Base-by-base conservation (phyloP, 306 rosid genomes). In the Nissolia schottii region DNA sequence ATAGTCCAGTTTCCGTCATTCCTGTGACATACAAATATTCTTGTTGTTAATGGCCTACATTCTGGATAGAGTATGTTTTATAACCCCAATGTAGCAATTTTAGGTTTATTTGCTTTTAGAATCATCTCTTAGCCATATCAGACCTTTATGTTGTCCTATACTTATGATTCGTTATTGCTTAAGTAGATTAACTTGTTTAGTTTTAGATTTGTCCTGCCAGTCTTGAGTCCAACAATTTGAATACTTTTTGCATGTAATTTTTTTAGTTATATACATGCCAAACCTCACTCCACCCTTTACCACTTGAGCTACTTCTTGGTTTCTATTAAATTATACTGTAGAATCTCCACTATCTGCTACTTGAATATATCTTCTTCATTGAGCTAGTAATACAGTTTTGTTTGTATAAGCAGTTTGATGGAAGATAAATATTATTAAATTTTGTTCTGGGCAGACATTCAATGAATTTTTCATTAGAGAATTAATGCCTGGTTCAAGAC, bases 381-480 rank as follows among this genome's bases (percentile, higher is more conserved):
- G 54, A 62, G 73, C 64, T 73, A 37, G 64, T 56, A 25, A n/a
- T 29, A 13, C n/a, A 67, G 16, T 64, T 20, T 31, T 77, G 64
- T 55, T 79, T 67, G 23, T 58, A 57, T 49, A 70, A 18, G 40
- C 9, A 73, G 51, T 68, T 71, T 32, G 57, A 41, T 18, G 28
- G 58, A 34, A 64, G 62, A 55, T 50, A 24, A 69, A 49, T 2
- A 8, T 25, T 50, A 71, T 76, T 58, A 7, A 71, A 49, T 73
- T 59, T 76, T 73, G 32, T 65, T 64, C 53, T 66, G 29, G 53
- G 79, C 93, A 94, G 98, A 94, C 97, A 23, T 94, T 94, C 83
- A 94, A 94, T 75, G 96, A 94, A 48, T 94, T 94, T 67, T 94
- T 94, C 55, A 70, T 89, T 64, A 81, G 98, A 87, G 97, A 94